A percentile compares a stretch with the other conserved stretches of the same genome.
Evolutionary conservation across 83 land plant genomes (phyloP).

Genomic region (Diphasiastrum complanatum): DNA sequence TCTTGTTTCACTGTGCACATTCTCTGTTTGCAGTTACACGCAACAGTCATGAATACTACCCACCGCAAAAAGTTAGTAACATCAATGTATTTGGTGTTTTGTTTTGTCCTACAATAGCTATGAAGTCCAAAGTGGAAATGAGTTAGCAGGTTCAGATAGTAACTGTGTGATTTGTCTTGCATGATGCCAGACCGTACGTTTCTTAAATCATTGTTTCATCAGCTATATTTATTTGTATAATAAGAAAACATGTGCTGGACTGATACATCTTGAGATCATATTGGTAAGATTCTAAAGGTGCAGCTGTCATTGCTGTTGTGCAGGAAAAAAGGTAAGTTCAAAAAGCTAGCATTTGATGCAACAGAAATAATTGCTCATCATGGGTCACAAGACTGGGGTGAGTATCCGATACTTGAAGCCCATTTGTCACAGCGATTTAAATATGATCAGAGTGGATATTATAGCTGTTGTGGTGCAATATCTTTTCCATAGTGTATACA

Average conservation of each 20-base stretch:
- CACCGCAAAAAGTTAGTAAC: slow-evolving; percentile 13
- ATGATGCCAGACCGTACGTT: no score
- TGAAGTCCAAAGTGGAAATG: no score
- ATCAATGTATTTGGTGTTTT: not conserved
- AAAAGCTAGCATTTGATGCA: slow-evolving; percentile 26
- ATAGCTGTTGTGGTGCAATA: slow-evolving; percentile 29
- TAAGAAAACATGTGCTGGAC: not conserved
- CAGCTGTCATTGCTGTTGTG: no score
- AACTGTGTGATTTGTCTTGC: no score
- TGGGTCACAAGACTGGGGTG: slow-evolving; percentile 25
- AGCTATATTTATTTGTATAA: not conserved
- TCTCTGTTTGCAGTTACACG: slow-evolving; percentile 31
- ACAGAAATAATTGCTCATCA: slow-evolving; percentile 27
- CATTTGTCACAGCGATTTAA: slow-evolving; percentile 34
- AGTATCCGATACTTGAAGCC: slow-evolving; percentile 22
- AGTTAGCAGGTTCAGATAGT: no score
- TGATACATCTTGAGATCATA: not conserved
- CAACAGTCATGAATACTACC: slow-evolving; percentile 32
- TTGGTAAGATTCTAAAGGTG: no score
- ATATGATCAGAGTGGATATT: slow-evolving; percentile 31
- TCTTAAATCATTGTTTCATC: no score
- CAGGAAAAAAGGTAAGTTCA: slow-evolving; percentile 11
- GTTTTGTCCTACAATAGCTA: no score
- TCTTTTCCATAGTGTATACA: slow-evolving; percentile 14
- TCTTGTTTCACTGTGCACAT: no score